These are phyloP conservation scores for Teratosphaeria gauchensis DNA, from an alignment of 2,329 filamentous ascomycete species.

Conservation along the genomic window DNA sequence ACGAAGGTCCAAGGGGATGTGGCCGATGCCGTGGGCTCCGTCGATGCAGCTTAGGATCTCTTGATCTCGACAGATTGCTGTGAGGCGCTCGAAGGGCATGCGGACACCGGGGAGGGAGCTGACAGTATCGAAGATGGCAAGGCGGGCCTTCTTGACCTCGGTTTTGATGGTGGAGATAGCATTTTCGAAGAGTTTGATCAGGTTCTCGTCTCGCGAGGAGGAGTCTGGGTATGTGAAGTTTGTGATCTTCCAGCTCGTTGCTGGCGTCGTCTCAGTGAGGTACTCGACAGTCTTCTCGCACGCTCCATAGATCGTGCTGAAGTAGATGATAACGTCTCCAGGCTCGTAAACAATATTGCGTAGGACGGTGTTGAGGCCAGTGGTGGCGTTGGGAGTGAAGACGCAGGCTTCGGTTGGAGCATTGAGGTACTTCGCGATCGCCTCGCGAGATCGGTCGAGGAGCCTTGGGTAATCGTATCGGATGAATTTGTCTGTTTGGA, in stretches of 20 bases:
- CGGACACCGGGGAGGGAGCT: constrained; percentile 68
- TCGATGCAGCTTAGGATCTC: constrained; percentile 68
- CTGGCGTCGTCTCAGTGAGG: constrained; percentile 56
- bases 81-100: constrained; percentile 66
- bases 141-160: constrained; percentile 52
- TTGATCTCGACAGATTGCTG: constrained; percentile 53
- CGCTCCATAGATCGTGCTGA: constrained; percentile 67
- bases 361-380: constrained; percentile 68
- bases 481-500: constrained; percentile 65
- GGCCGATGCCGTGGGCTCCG: constrained; percentile 75
- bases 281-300: constrained; percentile 67
- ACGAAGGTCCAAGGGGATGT: constrained; percentile 60
- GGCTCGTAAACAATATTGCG: constrained; percentile 58
- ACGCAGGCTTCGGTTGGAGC: constrained; percentile 58
- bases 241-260: constrained; percentile 44
- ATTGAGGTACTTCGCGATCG: constrained; percentile 57
- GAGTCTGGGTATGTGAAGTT: constrained; percentile 56
- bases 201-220: constrained; percentile 47
- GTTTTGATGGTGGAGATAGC: constrained; percentile 44
- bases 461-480: constrained; percentile 55
- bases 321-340: constrained; percentile 70
- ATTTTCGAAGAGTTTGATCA: constrained; percentile 52
- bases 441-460: constrained; percentile 55
- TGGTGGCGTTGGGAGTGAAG: constrained; percentile 73
- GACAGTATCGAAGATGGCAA: constrained; percentile 73